phyloP scores from a whole-genome alignment of 345 rosid genomes.

The Eucalyptus pauciflora region DNA sequence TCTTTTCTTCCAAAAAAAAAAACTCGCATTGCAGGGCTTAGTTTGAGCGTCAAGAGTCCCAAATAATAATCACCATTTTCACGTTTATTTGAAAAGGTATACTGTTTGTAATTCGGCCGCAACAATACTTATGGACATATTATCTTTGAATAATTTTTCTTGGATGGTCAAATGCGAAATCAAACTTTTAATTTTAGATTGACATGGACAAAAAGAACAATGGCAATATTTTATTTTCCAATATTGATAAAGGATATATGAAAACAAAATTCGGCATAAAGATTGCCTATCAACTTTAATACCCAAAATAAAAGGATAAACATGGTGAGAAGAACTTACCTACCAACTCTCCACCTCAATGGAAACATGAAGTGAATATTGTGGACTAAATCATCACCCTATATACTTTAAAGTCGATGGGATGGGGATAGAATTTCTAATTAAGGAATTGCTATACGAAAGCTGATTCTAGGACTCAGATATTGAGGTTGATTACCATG shows the following conservation, averaged over 20 bases:
- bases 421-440: too few species aligned
- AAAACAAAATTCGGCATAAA: neutral
- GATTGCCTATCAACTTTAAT: neutral
- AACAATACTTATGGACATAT: neutral
- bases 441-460: neutral
- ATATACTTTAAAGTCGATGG: too few species aligned
- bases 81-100: too few species aligned
- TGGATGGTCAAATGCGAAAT: neutral
- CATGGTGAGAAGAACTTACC: neutral
- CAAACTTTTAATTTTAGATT: too few species aligned
- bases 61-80: fast-evolving
- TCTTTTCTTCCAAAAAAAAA: too few species aligned
- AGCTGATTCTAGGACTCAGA: too few species aligned
- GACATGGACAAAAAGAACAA: too few species aligned
- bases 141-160: too few species aligned
- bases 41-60: too few species aligned
- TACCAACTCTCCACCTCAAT: neutral
- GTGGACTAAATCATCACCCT: neutral
- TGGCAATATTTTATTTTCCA: neutral
- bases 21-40: too few species aligned
- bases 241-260: neutral
- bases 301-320: neutral
- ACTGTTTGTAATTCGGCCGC: too few species aligned
- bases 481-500: too few species aligned
- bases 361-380: neutral